These are phyloP conservation scores for Antrodiella citrinella DNA, from an alignment of 768 basidiomycete genomes.

Conservation along the genomic window DNA sequence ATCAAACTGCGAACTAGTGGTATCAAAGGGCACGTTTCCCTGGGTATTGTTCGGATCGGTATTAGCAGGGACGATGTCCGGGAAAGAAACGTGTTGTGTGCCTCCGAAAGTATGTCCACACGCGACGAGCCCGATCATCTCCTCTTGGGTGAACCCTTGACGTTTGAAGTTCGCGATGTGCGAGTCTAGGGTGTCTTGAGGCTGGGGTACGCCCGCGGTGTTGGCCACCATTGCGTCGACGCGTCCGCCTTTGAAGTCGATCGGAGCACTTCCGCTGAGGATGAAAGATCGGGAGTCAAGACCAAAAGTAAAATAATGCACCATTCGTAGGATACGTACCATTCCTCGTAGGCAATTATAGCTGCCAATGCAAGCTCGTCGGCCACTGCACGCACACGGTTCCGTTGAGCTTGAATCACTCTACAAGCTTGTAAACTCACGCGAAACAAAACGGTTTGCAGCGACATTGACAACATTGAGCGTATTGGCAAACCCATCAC, in stretches of 20 bases:
- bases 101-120: constrained; percentile 47
- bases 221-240: constrained; percentile 32
- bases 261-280: constrained; percentile 34
- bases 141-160: constrained; percentile 33
- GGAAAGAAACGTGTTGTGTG: constrained; percentile 38
- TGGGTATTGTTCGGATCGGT: constrained; percentile 18
- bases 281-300: not conserved
- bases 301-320: not conserved
- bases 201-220: constrained; percentile 33
- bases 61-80: constrained; percentile 31
- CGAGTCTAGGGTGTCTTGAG: constrained; percentile 31
- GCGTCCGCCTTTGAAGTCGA: constrained; percentile 35
- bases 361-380: not conserved
- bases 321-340: not conserved
- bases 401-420: constrained; percentile 34
- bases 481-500: constrained; percentile 37
- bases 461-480: constrained; percentile 33
- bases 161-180: constrained; percentile 33
- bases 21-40: constrained; percentile 30
- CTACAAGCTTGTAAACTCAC: constrained; percentile 35
- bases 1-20: constrained; percentile 31
- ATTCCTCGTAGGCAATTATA: not conserved
- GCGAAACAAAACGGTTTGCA: constrained; percentile 36
- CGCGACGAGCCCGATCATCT: constrained; percentile 44
- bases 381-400: constrained; percentile 9